Percentiles rank a stretch among this genome's conserved stretches.
phyloP scores from a whole-genome alignment of 2,329 filamentous ascomycete genomes.

The Microcyclospora pomicola region DNA sequence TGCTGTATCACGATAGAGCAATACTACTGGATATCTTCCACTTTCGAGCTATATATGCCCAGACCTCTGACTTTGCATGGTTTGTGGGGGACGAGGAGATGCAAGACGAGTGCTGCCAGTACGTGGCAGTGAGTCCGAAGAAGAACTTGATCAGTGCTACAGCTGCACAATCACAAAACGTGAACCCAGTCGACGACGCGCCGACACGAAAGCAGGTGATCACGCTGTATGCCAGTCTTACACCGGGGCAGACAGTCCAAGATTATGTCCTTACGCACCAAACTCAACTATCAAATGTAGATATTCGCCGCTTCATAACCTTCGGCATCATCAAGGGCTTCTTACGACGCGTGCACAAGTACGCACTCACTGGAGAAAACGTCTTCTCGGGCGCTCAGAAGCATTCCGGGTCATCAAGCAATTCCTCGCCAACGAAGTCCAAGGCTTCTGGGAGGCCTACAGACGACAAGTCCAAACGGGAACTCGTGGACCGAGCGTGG shows the following conservation, averaged over 20 bases:
- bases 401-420: constrained; percentile 6
- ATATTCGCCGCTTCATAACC: constrained; percentile 81
- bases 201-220: constrained; percentile 40
- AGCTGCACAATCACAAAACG: neutral
- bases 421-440: constrained; percentile 3
- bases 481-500: constrained; percentile 20
- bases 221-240: constrained; percentile 72
- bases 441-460: constrained; percentile 3
- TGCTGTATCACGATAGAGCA: constrained; percentile 86
- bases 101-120: constrained; percentile 76
- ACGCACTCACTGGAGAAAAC: constrained; percentile 47
- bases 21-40: constrained; percentile 90
- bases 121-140: constrained; percentile 45
- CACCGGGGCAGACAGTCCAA: constrained; percentile 68
- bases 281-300: constrained; percentile 59
- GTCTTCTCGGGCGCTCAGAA: neutral
- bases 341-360: constrained; percentile 84
- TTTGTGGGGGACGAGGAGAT: constrained; percentile 65
- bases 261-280: constrained; percentile 73
- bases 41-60: constrained; percentile 82
- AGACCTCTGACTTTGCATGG: constrained; percentile 60
- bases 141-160: constrained; percentile 4
- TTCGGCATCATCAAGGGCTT: constrained; percentile 95
- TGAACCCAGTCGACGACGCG: neutral
- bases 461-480: constrained; percentile 7